These are phyloP conservation scores for Chaetomiaceae sp. DNA, from an alignment of 2,329 filamentous ascomycete species.

Conservation along the genomic window DNA sequence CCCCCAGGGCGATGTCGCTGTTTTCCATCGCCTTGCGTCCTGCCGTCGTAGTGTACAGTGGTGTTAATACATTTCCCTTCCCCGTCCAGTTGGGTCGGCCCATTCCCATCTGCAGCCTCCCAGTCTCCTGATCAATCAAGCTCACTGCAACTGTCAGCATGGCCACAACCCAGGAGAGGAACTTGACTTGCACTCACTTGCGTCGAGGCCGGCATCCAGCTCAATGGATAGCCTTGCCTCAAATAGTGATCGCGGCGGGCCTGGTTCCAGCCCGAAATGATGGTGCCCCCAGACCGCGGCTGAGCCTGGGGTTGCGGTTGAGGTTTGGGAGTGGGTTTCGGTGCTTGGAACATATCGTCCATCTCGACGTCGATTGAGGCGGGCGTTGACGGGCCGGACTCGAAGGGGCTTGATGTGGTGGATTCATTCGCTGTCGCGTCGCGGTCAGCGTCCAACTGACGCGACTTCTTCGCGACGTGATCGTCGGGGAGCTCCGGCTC, in stretches of 20 bases:
- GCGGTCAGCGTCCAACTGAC: not conserved
- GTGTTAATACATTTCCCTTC: too few species aligned
- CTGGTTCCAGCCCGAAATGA: slow-evolving; percentile 8
- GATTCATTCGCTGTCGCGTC: not conserved
- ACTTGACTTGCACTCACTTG: not conserved
- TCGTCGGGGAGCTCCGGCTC: not conserved
- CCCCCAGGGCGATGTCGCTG: too few species aligned
- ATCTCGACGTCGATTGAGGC: slow-evolving; percentile 9
- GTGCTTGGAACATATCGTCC: not conserved
- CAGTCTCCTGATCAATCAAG: too few species aligned
- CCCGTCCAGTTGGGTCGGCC: too few species aligned
- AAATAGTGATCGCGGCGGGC: not conserved
- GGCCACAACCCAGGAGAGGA: not conserved
- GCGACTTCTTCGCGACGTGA: slow-evolving; percentile 6
- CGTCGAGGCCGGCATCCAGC: slow-evolving; percentile 3
- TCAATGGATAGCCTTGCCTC: slow-evolving; percentile 6
- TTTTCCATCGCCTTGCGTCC: too few species aligned
- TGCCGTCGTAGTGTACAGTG: too few species aligned
- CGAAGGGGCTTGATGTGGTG: not conserved
- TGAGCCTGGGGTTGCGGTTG: not conserved
- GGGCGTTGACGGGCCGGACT: slow-evolving; percentile 5
- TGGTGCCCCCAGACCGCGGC: not conserved
- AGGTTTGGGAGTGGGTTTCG: not conserved
- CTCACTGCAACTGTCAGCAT: not conserved
- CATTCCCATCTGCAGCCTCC: too few species aligned